Evolutionary conservation across 345 rosid species (phyloP), one percentile per base, ranked within the genome.

Genomic region (Streptanthus diversifolius): DNA sequence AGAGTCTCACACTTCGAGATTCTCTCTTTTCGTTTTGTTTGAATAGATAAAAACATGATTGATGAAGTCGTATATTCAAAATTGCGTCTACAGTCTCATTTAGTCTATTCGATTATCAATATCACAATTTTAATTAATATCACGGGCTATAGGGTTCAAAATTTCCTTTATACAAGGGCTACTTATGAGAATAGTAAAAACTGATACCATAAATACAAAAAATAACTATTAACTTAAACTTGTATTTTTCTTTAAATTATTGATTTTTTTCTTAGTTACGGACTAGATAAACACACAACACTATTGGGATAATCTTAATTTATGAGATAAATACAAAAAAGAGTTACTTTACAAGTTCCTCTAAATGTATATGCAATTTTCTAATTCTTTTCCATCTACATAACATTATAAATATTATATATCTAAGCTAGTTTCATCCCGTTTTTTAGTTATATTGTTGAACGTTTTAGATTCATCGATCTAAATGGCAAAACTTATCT

Each of bases 1-100:
- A 64, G 39, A n/a, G 63, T 48, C 60, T 61, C 68, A 51, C 54
- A 66, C 77, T 74, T 74, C 66, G 72, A 74, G 77, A 74, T 74
- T 47, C 77, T 48, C 61, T 57, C 52, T 66, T 74, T 66, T 66
- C 59, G 43, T 66, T 65, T 74, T 66, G 66, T 74, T 65, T 45
- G 12, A 21, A 56, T 43, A 65, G 14, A 53, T 12, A 27, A 65
- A 54, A 56, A 65, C 30, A 65, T 45, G 13, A 18, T 25, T 44
- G 39, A 73, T 73, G 60, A 36, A 56, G 41, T 45, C 17, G 24
- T 44, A 12, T 64, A 30, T 9, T 41, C 2, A 27, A 13, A 43
- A 43, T 2, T 32, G 3, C 4, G 18, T 17, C 18, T 63, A 40
- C 11, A 13, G 44, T 10, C 17, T 63, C 63, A n/a, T 57, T 40